Evolutionary conservation across 2,329 filamentous ascomycete genomes (phyloP), one percentile per base, ranked within the genome.

Genomic region (Fusarium buharicum): DNA sequence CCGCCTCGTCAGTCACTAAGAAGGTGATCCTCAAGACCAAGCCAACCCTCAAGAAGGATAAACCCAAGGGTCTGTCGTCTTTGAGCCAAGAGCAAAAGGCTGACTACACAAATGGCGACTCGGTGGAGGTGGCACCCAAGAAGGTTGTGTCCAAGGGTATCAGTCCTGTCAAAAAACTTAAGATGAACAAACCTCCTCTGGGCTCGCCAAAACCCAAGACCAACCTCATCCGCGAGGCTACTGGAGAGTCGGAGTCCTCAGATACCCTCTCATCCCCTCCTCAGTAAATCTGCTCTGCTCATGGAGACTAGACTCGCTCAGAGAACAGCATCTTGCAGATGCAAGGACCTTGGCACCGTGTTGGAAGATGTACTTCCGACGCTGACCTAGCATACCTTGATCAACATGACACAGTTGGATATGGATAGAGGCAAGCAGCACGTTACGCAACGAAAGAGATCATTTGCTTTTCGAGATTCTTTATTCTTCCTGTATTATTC

Each of bases 21-120:
- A 86, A 85, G 73, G 76, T 85, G 54, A 79, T 84, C 28, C 73
- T 86, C 40, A 86, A 86, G 76, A 80, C 80, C 22, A 84, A 84
- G 68, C 74, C 73, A 3, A 71, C 69, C 8, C 70, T 75, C 10
- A 86, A 85, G 72, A 86, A 85, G 74, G 83, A 86, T 16, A 85
- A 84, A 72, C 74, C 79, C 51, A 86, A 85, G 74, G 67, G 73
- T n/a, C 74, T 74, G 56, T 85, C 83, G 8, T 76, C 77, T 30
- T 75, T 84, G 52, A 82, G 79, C 59, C 78, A 82, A 36, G 82
- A 84, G 71, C 81, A 81, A 44, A 79, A 75, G 66, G 57, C 70
- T 7, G 72, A 73, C 47, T 73, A 74, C 40, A 64, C 70, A 20
- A 72, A 72, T 43, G 50, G 55, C 33, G 62, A 62, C 36, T 57